Percentiles rank a stretch among this genome's conserved stretches.
These are phyloP conservation scores for Babesia caballi DNA, from an alignment of 169 alveolate species.

Conservation along the genomic window DNA sequence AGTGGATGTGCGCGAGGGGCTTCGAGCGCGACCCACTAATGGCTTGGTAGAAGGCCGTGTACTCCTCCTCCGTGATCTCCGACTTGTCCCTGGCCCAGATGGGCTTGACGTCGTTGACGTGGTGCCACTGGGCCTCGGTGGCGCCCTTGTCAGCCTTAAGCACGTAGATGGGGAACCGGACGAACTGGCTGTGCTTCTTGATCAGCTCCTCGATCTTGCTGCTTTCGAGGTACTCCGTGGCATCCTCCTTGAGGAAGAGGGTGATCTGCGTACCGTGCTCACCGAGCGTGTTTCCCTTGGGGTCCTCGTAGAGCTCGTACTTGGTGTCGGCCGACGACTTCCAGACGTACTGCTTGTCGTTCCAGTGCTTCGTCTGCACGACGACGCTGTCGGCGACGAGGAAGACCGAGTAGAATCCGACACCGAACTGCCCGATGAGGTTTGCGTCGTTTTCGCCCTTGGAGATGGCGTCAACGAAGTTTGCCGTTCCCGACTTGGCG, in stretches of 20 bases:
- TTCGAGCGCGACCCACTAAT: conserved; percentile 92
- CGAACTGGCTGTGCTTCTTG: conserved; percentile 94
- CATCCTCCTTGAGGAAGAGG: conserved; percentile 96
- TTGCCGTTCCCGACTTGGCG: conserved; percentile 99
- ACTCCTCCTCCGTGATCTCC: conserved; percentile 95
- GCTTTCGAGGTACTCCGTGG: conserved; percentile 93
- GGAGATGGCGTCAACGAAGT: conserved; percentile 95
- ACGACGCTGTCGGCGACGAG: conserved; percentile 98
- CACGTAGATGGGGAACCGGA: conserved; percentile 95
- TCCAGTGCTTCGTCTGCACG: conserved; percentile 88
- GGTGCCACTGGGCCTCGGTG: conserved; percentile 78
- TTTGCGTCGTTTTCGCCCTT: conserved; percentile 92
- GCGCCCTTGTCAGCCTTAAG: conserved; percentile 36
- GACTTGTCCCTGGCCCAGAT: conserved; percentile 96
- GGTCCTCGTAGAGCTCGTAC: conserved; percentile 92
- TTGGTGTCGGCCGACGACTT: conserved; percentile 95
- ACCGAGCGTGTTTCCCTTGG: conserved; percentile 92
- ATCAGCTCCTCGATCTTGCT: conserved; percentile 89
- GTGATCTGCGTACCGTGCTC: conserved; percentile 97
- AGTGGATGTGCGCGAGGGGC: conserved; percentile 96
- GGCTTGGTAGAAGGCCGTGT: conserved; percentile 91
- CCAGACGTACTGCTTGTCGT: conserved; percentile 97
- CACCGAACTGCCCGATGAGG: conserved; percentile 99
- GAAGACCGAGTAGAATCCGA: conserved; percentile 99
- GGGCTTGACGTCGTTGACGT: conserved; percentile 95